Evolutionary conservation across 2,329 filamentous ascomycete genomes (phyloP).

Genomic region (Grosmannia serpens): DNA sequence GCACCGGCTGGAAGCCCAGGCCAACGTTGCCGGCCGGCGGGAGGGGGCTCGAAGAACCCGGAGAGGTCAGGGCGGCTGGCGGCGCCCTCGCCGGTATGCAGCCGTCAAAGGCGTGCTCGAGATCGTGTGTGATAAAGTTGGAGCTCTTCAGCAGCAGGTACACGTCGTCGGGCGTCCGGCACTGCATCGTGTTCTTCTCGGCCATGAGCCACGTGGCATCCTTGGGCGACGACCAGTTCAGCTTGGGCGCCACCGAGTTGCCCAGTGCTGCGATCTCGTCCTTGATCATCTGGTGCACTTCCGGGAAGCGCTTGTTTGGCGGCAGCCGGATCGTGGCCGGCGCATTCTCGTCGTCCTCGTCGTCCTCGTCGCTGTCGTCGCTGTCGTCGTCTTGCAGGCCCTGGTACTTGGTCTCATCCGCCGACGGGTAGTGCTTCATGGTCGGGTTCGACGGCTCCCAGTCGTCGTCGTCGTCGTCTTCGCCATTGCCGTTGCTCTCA

Average conservation of each 20-base stretch:
- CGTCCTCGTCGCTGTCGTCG: slow-evolving; percentile 31
- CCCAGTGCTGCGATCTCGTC: slow-evolving; percentile 69
- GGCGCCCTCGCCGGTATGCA: slow-evolving; percentile 1
- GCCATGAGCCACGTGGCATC: slow-evolving; percentile 87
- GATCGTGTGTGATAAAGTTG: slow-evolving; percentile 86
- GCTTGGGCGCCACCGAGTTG: slow-evolving; percentile 78
- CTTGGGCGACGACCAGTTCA: slow-evolving; percentile 96
- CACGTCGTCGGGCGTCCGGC: slow-evolving; percentile 76
- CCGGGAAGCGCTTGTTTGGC: slow-evolving; percentile 50
- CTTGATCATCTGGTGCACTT: slow-evolving; percentile 67
- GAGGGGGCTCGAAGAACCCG: background rate
- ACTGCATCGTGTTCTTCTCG: slow-evolving; percentile 83
- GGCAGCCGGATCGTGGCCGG: slow-evolving; percentile 22
- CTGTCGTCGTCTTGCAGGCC: slow-evolving; percentile 30
- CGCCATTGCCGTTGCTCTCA: slow-evolving; percentile 29
- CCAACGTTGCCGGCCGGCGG: slow-evolving; percentile 14
- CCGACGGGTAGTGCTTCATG: slow-evolving; percentile 24
- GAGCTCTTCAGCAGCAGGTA: slow-evolving; percentile 92
- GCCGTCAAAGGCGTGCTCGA: slow-evolving; percentile 82
- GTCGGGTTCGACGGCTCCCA: slow-evolving; percentile 30
- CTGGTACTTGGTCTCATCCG: slow-evolving; percentile 24
- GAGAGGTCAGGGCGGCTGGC: background rate
- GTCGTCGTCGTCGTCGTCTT: slow-evolving; percentile 45
- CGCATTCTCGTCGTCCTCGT: slow-evolving; percentile 33
- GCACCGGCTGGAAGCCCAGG: slow-evolving; percentile 54